Percentiles rank a stretch among this genome's conserved stretches.
phyloP scores from a whole-genome alignment of 768 basidiomycete genomes.

The Agrocybe pediades region DNA sequence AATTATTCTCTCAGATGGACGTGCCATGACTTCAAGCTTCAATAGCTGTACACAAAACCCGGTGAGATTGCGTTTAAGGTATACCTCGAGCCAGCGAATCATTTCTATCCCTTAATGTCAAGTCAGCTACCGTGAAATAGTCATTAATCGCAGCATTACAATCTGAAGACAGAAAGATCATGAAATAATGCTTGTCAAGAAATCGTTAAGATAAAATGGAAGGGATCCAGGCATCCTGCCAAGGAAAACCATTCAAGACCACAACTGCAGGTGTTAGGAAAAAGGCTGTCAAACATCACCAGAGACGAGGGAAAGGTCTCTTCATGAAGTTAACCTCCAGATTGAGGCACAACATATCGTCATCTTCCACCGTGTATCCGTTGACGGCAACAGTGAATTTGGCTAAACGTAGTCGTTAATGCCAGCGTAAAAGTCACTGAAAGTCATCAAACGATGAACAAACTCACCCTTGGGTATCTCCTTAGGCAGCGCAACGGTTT shows the following conservation, averaged over 20 bases:
- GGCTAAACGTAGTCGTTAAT: constrained; percentile 46
- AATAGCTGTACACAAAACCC: too few relatives aligned
- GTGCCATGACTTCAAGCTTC: too few relatives aligned
- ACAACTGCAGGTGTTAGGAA: neutral
- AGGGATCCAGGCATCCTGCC: neutral
- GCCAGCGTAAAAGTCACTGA: constrained; percentile 6
- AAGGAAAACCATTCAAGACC: neutral
- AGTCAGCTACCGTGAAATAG: too few relatives aligned
- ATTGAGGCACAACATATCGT: constrained; percentile 78
- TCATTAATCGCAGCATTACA: too few relatives aligned
- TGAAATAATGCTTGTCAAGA: neutral
- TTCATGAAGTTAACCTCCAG: constrained; percentile 79
- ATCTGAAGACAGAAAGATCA: neutral
- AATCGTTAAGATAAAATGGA: neutral
- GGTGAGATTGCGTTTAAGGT: too few relatives aligned
- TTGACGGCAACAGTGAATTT: constrained; percentile 75
- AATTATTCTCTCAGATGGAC: too few relatives aligned
- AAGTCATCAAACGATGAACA: neutral
- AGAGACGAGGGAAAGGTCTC: constrained; percentile 35
- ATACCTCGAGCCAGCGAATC: too few relatives aligned
- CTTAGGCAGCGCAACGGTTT: constrained; percentile 85
- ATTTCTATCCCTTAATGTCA: too few relatives aligned
- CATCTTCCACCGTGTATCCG: constrained; percentile 73
- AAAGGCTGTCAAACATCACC: constrained; percentile 19
- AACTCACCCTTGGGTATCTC: constrained; percentile 85